These are phyloP conservation scores for Aspergillus ochraceus DNA, from an alignment of 2,329 filamentous ascomycete species.

Conservation along the genomic window DNA sequence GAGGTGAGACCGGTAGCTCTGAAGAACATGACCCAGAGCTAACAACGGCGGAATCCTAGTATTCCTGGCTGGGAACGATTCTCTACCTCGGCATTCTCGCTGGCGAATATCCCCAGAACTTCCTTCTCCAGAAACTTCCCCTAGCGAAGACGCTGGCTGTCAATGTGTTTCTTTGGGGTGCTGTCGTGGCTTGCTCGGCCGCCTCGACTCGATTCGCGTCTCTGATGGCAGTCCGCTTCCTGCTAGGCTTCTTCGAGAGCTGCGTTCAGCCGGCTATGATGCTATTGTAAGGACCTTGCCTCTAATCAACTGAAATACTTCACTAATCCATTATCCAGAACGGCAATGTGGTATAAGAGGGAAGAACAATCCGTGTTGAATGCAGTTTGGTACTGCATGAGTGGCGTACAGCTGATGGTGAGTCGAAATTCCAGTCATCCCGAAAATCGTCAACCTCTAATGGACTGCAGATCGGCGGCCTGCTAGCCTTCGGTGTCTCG, in stretches of 20 bases:
- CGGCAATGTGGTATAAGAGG: constrained; percentile 67
- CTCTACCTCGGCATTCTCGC: constrained; percentile 54
- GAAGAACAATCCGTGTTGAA: constrained; percentile 64
- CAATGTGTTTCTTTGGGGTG: constrained; percentile 55
- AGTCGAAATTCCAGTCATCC: background rate
- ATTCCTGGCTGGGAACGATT: constrained; percentile 49
- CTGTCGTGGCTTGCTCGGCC: constrained; percentile 46
- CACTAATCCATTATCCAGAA: constrained; percentile 26
- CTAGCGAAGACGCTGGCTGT: constrained; percentile 49
- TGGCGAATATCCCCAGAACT: constrained; percentile 52
- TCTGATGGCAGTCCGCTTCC: constrained; percentile 11
- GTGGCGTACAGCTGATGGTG: constrained; percentile 61
- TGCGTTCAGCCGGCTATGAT: constrained; percentile 31
- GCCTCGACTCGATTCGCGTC: constrained; percentile 46
- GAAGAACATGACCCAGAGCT: background rate
- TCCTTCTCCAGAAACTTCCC: constrained; percentile 51
- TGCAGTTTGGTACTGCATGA: constrained; percentile 73
- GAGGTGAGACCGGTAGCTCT: constrained; percentile 33
- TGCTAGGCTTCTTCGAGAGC: constrained; percentile 10
- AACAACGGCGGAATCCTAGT: constrained; percentile 28
- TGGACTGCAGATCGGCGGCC: constrained; percentile 56
- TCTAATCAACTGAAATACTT: background rate
- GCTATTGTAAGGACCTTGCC: constrained; percentile 53
- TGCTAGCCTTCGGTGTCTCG: constrained; percentile 54
- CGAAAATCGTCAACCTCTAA: no score